Base-by-base conservation (phyloP, 139 green algal genomes). In the Pleodorina starrii region DNA sequence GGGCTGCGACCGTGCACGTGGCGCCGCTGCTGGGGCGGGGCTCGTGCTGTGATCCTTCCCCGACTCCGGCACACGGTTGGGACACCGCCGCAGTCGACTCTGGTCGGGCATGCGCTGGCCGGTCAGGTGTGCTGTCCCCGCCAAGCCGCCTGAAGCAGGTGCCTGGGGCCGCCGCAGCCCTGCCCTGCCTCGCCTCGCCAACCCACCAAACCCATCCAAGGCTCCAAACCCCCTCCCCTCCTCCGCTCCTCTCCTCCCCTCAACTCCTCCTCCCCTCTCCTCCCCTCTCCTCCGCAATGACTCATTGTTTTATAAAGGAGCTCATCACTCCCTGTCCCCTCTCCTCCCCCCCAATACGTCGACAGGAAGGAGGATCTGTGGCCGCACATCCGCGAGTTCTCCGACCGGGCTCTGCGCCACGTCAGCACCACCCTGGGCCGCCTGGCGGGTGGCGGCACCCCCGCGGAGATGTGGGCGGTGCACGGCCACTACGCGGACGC, bases 351-450 rank as follows among this genome's bases (percentile, higher is more conserved):
- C 44, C 50, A 9, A 19, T 17, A 14, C 32, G 7, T 32, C 59
- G 25, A 43, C 90, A 95, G 93, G 76, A 98, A 98, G 92, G 96
- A 98, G 94, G 89, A 94, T 69, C 94, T 99, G 84, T 99, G 97
- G 97, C 97, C 97, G 0, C 95, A 98, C 88, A 87, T 98, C 32
- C 94, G 95, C 21, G 97, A 99, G 94, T 99, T 99, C 95, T 93
- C 96, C 12, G 97, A 99, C 91, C 75, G 86, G 16, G 95, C 92
- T 63, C 91, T 98, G n/a, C 87, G 86, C 0, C 93, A 98, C 89
- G 93, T 93, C 36, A 89, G 73, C 48, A 11, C 35, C 68, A 97
- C 89, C 69, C 91, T 98, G 72, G 91, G 84, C 2, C 76, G 76
- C 38, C 86, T 98, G 80, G 54, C 38, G 23, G 94, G 95, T n/a